These are phyloP conservation scores for Globisporangium alternatum DNA, from an alignment of 352 stramenopile genomes.

Conservation along the genomic window DNA sequence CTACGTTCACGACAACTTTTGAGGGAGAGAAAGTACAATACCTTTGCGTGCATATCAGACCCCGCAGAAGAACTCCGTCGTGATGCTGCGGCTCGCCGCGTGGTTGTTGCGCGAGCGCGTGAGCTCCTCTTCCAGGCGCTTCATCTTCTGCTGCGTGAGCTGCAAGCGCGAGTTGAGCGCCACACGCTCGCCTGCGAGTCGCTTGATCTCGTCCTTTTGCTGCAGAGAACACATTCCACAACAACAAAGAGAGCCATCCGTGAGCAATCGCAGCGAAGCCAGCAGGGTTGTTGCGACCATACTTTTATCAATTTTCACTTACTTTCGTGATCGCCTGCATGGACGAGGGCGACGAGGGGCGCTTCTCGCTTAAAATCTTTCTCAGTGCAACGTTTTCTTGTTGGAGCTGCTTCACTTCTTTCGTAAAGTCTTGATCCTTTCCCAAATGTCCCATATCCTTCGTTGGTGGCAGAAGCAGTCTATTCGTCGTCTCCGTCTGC, in stretches of 20 bases:
- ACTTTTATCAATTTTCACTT: conserved; percentile 7
- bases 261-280: conserved; percentile 17
- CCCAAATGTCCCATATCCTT: conserved; percentile 17
- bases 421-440: conserved; percentile 25
- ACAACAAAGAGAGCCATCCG: conserved; percentile 22
- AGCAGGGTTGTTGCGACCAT: conserved; percentile 8
- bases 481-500: conserved; percentile 18
- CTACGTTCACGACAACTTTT: background rate
- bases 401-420: conserved; percentile 40
- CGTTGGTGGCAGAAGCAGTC: background rate
- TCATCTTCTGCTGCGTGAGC: conserved; percentile 49
- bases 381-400: conserved; percentile 27
- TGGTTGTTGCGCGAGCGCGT: conserved; percentile 42
- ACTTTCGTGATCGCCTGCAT: conserved; percentile 22
- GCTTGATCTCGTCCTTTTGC: conserved; percentile 58
- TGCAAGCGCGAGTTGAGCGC: conserved; percentile 46
- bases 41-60: conserved; percentile 30
- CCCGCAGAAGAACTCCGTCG: conserved; percentile 66
- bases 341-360: conserved; percentile 12
- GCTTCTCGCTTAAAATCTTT: conserved; percentile 18
- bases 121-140: conserved; percentile 57
- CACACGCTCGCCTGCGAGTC: conserved; percentile 40
- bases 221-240: conserved; percentile 20
- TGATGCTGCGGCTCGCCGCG: conserved; percentile 42
- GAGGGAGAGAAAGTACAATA: background rate